Percentiles rank a stretch among this genome's conserved stretches.
phyloP scores from a whole-genome alignment of 805 yeast genomes.

The Candida maris region DNA sequence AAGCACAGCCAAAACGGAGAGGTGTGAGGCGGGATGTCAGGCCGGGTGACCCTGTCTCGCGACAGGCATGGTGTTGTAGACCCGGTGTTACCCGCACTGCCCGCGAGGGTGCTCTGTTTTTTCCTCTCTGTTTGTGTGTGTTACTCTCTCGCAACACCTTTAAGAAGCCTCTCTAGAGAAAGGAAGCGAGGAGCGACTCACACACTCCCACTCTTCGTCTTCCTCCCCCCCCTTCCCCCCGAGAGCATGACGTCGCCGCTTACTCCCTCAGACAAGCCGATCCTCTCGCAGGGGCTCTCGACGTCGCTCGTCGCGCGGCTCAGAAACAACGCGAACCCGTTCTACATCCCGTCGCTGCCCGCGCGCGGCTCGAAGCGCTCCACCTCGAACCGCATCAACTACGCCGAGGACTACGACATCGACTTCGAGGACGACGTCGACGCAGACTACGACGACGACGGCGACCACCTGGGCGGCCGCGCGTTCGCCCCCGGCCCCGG shows the following conservation, averaged over 20 bases:
- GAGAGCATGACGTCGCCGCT: constrained; percentile 4
- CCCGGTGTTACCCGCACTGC: too few relatives aligned
- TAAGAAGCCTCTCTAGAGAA: too few relatives aligned
- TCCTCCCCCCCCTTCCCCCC: too few relatives aligned
- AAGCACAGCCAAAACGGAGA: too few relatives aligned
- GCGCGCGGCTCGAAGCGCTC: constrained; percentile 73
- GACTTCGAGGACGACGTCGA: constrained; percentile 35
- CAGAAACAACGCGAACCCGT: constrained; percentile 67
- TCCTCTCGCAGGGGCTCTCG: constrained; percentile 72
- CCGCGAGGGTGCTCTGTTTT: too few relatives aligned
- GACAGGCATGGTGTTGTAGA: too few relatives aligned
- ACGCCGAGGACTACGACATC: constrained; percentile 73
- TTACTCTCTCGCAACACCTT: too few relatives aligned
- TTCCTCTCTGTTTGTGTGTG: too few relatives aligned
- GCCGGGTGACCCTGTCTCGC: too few relatives aligned
- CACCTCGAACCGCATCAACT: constrained; percentile 62
- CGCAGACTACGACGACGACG: constrained; percentile 46
- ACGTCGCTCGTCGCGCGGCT: constrained; percentile 73
- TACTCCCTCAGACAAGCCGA: constrained; percentile 24
- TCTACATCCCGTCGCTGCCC: constrained; percentile 69
- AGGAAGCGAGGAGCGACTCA: too few relatives aligned
- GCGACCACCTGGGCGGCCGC: constrained; percentile 43
- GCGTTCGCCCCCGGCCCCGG: constrained; percentile 4
- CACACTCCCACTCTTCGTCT: too few relatives aligned
- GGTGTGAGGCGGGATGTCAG: too few relatives aligned